Conservation (phyloP, 2,329 filamentous ascomycete genomes). For the Fusarium bulbicola region DNA sequence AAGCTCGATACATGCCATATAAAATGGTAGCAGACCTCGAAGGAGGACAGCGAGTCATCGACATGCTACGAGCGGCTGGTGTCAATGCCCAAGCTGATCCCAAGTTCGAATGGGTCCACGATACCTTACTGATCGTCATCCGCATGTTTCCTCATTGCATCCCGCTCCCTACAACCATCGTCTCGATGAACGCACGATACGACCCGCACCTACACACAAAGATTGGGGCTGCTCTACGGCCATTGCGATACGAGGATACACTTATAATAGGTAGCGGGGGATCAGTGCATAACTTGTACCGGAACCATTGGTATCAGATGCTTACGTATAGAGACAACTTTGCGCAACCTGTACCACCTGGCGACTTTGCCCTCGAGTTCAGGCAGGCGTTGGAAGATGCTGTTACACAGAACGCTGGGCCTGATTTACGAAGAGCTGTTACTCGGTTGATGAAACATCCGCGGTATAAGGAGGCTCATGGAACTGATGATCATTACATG, state of each 20-base stretch:
- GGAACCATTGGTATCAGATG: slow-evolving; percentile 73
- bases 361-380: slow-evolving; percentile 68
- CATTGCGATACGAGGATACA: slow-evolving; percentile 11
- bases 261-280: slow-evolving; percentile 69
- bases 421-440: slow-evolving; percentile 61
- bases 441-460: slow-evolving; percentile 75
- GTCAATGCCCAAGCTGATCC: slow-evolving; percentile 63
- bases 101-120: slow-evolving; percentile 76
- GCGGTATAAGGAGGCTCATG: slow-evolving; percentile 71
- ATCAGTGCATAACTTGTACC: slow-evolving; percentile 75
- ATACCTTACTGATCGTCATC: slow-evolving; percentile 73
- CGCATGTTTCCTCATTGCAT: slow-evolving; percentile 72
- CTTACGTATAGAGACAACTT: slow-evolving; percentile 44
- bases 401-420: slow-evolving; percentile 52
- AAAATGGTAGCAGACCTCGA: slow-evolving; percentile 67
- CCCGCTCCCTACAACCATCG: slow-evolving; percentile 64
- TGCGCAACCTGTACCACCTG: slow-evolving; percentile 20
- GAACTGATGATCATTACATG: slow-evolving; percentile 76
- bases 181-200: slow-evolving; percentile 33
- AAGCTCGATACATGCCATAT: slow-evolving; percentile 70
- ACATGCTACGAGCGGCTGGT: slow-evolving; percentile 58
- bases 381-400: slow-evolving; percentile 71
- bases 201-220: slow-evolving; percentile 31
- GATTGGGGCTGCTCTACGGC: slow-evolving; percentile 24
- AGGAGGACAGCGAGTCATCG: slow-evolving; percentile 59